A percentile compares a stretch with the other conserved stretches of the same genome.
Conservation (phyloP, 768 basidiomycete species). For the Guyanaporus albipodus region DNA sequence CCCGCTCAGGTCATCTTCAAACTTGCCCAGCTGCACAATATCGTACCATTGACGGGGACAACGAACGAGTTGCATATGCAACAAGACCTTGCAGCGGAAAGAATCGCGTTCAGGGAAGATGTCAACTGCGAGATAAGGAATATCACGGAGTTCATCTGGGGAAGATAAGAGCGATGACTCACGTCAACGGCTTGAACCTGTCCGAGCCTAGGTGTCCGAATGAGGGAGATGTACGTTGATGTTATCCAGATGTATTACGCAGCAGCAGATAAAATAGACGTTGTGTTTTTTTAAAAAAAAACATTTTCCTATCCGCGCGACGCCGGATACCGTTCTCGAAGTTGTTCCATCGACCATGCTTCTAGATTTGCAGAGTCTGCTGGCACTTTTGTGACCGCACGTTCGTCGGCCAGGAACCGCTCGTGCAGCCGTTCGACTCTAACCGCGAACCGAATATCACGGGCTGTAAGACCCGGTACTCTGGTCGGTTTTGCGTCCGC, state of each 20-base stretch:
- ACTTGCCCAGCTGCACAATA: constrained; percentile 59
- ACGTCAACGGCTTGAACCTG: background rate
- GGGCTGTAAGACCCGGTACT: constrained; percentile 44
- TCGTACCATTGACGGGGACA: constrained; percentile 76
- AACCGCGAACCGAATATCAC: constrained; percentile 48
- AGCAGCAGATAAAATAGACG: constrained; percentile 1
- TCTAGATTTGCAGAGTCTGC: constrained; percentile 6
- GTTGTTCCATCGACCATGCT: constrained; percentile 24
- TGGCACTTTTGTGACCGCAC: constrained; percentile 22
- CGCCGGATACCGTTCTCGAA: constrained; percentile 20
- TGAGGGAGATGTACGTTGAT: constrained; percentile 6
- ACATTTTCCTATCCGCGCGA: background rate
- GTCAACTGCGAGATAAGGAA: constrained; percentile 23
- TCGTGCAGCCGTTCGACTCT: constrained; percentile 37
- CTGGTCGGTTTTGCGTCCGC: constrained; percentile 10
- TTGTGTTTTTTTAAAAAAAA: background rate
- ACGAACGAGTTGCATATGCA: constrained; percentile 63
- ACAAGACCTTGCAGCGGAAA: constrained; percentile 52
- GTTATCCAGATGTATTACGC: constrained; percentile 4
- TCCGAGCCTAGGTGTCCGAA: background rate
- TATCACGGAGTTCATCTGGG: constrained; percentile 30
- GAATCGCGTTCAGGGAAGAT: constrained; percentile 33
- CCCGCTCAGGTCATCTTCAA: constrained; percentile 66
- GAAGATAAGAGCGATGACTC: constrained; percentile 9
- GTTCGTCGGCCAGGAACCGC: constrained; percentile 20